Evolutionary conservation across 371 early-diverging fungal genomes (phyloP), one percentile per base, ranked within the genome.

Genomic region (Thermomucor indicae-seudaticae): DNA sequence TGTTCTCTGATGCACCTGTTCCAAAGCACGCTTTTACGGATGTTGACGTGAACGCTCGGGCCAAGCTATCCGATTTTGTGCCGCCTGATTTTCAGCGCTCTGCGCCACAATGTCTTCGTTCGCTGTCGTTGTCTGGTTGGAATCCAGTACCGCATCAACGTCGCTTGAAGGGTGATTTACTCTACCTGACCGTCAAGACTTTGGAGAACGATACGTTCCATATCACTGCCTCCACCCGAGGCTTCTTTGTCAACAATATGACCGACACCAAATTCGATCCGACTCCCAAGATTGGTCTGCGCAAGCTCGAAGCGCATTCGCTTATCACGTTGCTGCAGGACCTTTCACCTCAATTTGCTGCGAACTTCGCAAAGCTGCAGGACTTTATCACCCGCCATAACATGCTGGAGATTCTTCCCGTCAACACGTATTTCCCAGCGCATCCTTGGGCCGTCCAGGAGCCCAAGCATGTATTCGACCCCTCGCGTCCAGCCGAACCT

Each of bases 191-290:
- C 23, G 83, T 88, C 16, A 82, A 78, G 7, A 95, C 95, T 5
- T 66, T 95, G 34, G 97, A 96, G 65, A 81, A 79, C 47, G 83
- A 88, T 53, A 76, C 71, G 17, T 67, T 88, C 35, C 88, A 94
- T 51, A 88, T 97, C 57, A 95, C 93, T n/a, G 84, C 90, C 24
- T 69, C 81, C 12, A 79, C 78, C n/a, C 65, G 67, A 28, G 97
- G 97, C 4, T 97, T 95, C 80, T 93, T 75, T 65, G 88, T 93
- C 54, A 91, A 87, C 67, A 76, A 83, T 39, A 89, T 89, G 14
- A 88, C 85, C 45, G 78, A 77, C 47, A 69, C 74, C 52, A 70
- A 70, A 32, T 96, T 93, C 62, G 86, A 89, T 49, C 90, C 95
- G 8, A 64, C 70, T 29, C 84, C 78, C 37, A 41, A 53, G 10